A percentile compares a stretch with the other conserved stretches of the same genome.
Conservation (phyloP, 176 grass and related monocot genomes). For the Aegilops speltoides region DNA sequence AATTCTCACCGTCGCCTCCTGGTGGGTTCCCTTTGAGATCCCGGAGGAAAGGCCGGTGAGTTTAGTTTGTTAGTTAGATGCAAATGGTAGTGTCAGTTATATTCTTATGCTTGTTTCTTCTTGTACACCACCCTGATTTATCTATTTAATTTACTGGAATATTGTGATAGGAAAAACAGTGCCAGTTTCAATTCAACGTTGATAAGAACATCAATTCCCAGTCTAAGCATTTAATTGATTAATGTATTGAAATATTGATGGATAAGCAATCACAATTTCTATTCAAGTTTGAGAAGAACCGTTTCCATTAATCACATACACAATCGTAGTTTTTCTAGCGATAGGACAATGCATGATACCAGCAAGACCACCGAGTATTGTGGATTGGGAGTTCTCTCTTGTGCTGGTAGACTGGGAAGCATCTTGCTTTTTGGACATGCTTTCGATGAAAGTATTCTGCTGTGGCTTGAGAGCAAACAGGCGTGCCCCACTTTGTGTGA, state of each 20-base stretch:
- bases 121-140: slow-evolving; percentile 47
- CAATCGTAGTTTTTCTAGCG: background rate
- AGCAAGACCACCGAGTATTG: background rate
- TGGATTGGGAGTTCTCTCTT: background rate
- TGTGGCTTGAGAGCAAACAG: slow-evolving; percentile 28
- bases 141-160: slow-evolving; percentile 43
- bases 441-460: slow-evolving; percentile 26
- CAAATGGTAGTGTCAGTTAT: slow-evolving; percentile 25
- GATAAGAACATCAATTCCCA: background rate
- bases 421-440: slow-evolving; percentile 47
- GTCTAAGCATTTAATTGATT: slow-evolving; percentile 23
- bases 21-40: slow-evolving; percentile 67
- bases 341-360: background rate
- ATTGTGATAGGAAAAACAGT: slow-evolving; percentile 23
- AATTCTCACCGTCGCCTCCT: slow-evolving; percentile 87
- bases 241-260: slow-evolving; percentile 30
- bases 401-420: slow-evolving; percentile 27
- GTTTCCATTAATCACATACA: background rate
- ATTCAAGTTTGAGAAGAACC: slow-evolving; percentile 26
- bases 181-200: slow-evolving; percentile 23
- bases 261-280: slow-evolving; percentile 8
- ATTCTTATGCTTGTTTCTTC: slow-evolving; percentile 30
- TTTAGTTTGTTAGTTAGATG: slow-evolving; percentile 43
- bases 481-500: slow-evolving; percentile 21
- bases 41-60: slow-evolving; percentile 71